Base-by-base conservation (phyloP, 2,329 filamentous ascomycete genomes). In the Colletotrichum orchidophilum region DNA sequence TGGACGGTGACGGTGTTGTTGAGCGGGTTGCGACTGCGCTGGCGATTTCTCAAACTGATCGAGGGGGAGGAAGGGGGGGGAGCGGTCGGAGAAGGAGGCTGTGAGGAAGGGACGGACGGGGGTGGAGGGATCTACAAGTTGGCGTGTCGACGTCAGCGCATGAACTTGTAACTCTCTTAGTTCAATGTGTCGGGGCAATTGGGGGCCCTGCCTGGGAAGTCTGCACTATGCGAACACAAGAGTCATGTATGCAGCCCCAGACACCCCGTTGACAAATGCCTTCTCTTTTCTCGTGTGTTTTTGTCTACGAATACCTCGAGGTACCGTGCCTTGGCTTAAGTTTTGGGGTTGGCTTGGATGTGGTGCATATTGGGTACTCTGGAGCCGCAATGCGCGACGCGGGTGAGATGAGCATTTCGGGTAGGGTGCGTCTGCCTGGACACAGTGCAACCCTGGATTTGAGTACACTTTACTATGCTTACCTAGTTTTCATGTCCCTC, bases 101-200 rank as follows among this genome's bases (percentile, higher is more conserved):
- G 69, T 71, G 69, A 70, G 53, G 63, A 67, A 53, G 63, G 35
- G 33, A 61, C 58, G n/a, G 67, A 55, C 50, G 54, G 49, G 65
- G 62, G 62, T 60, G 49, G 66, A 77, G 78, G 78, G 79, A 81
- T 80, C 77, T 75, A 77, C 77, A 78, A 62, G 77, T 77, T 78
- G 75, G 80, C 76, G 81, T 78, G 81, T 81, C 83, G 83, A 86
- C 84, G 85, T 86, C 85, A 86, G 84, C 82, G 84, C 83, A 83
- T 83, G 78, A 82, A 80, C 72, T 75, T 75, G 74, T 75, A 61
- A 66, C 72, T 70, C 67, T 73, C 53, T 70, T 70, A 65, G 66
- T 65, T 60, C 65, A 57, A 58, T 59, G 65, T 70, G 67, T 49
- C 35, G 67, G 67, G 61, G 66, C 67, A 59, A 69, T 71, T 71